A percentile compares a stretch with the other conserved stretches of the same genome.
Evolutionary conservation across 495 filamentous ascomycete species (phyloP).

Genomic region (Penicillium lagena): DNA sequence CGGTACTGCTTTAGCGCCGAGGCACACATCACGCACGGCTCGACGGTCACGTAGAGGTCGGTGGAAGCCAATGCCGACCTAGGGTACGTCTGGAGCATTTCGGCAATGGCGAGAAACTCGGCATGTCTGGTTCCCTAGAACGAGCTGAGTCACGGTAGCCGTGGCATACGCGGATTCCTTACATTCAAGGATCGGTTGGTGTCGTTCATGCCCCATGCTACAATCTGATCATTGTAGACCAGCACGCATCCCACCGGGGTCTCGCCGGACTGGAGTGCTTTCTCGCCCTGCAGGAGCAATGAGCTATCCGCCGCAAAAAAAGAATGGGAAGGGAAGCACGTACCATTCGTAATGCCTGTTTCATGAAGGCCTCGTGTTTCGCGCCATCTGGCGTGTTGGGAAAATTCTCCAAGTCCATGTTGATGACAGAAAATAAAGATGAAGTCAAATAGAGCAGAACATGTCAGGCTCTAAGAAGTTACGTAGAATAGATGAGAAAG

Average conservation of each 20-base stretch:
- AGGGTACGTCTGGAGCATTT: conserved; percentile 51
- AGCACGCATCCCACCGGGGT: conserved; percentile 96
- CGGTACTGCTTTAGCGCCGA: conserved; percentile 80
- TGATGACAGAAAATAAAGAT: not conserved
- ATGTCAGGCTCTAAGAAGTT: no score
- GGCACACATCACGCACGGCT: conserved; percentile 98
- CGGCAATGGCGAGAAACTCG: conserved; percentile 78
- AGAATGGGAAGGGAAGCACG: not conserved
- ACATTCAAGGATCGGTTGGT: conserved; percentile 82
- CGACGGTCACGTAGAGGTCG: conserved; percentile 91
- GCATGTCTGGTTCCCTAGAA: conserved; percentile 83
- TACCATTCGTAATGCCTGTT: conserved; percentile 65
- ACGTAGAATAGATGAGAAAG: no score
- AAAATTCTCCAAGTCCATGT: no score
- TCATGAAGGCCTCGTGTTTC: conserved; percentile 57
- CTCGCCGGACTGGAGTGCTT: conserved; percentile 75
- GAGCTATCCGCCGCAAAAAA: not conserved
- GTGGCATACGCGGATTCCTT: conserved; percentile 4
- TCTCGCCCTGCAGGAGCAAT: conserved; percentile 52
- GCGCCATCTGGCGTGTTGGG: conserved; percentile 4
- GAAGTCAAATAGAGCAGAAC: not conserved
- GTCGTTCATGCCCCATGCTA: conserved; percentile 89
- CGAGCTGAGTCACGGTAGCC: no score
- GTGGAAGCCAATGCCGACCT: conserved; percentile 59
- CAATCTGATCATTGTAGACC: conserved; percentile 64